phyloP scores from a whole-genome alignment of 805 yeast species.

The Priceomyces castillae region DNA sequence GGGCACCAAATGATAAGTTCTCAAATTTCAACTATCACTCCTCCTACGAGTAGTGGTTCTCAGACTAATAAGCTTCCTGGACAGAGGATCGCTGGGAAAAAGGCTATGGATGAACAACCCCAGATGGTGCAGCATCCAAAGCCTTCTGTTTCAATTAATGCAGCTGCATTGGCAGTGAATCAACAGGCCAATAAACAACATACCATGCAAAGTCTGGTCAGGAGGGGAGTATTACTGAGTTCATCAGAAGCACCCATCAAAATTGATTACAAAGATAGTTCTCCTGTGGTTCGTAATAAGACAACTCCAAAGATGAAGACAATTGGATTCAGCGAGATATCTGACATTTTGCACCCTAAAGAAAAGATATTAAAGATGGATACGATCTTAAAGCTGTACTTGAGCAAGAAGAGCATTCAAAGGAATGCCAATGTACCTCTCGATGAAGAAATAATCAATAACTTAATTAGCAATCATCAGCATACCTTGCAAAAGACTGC shows the following conservation, averaged over 20 bases:
- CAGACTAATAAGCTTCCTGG: background rate
- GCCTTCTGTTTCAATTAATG: background rate
- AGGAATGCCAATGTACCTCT: conserved; percentile 18
- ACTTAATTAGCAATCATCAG: conserved; percentile 24
- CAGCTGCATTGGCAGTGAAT: background rate
- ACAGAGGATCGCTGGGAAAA: background rate
- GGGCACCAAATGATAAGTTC: background rate
- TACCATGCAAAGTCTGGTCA: no score
- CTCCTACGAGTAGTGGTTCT: background rate
- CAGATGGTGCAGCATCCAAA: background rate
- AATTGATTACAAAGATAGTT: background rate
- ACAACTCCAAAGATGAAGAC: background rate
- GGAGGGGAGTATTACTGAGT: background rate
- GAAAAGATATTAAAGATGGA: conserved; percentile 44
- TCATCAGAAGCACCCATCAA: background rate
- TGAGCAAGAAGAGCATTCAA: conserved; percentile 23
- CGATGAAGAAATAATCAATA: conserved; percentile 32
- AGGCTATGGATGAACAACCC: background rate
- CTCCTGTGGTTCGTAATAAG: background rate
- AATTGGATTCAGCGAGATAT: conserved; percentile 34
- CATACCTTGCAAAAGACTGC: conserved; percentile 19
- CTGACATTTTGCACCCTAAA: conserved; percentile 26
- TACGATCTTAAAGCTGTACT: conserved; percentile 34
- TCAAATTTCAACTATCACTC: background rate
- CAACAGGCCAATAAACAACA: background rate